Evolutionary conservation across 2,329 filamentous ascomycete species (phyloP).

Genomic region (Penicillium sp.): DNA sequence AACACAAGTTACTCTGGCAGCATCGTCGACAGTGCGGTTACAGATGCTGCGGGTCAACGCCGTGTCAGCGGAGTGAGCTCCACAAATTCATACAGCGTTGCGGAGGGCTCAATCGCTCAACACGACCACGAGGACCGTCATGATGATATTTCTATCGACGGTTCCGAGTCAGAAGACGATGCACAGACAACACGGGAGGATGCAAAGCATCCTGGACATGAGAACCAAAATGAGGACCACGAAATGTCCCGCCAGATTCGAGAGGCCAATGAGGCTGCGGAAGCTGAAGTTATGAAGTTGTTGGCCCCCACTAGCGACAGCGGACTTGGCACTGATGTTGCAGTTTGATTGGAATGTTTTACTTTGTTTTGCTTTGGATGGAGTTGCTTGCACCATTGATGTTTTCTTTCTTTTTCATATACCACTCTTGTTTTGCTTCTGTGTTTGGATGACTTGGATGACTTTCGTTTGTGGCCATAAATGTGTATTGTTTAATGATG

Average conservation of each 20-base stretch:
- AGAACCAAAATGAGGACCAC: constrained; percentile 16
- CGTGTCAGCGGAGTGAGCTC: constrained; percentile 42
- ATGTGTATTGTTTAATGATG: constrained; percentile 9
- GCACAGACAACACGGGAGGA: constrained; percentile 20
- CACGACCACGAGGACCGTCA: constrained; percentile 19
- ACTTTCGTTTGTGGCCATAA: constrained; percentile 8
- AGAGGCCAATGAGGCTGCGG: constrained; percentile 15
- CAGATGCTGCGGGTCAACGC: constrained; percentile 39
- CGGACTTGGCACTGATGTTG: constrained; percentile 28
- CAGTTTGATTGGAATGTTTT: constrained; percentile 5
- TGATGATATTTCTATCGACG: constrained; percentile 17
- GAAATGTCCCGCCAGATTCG: constrained; percentile 13
- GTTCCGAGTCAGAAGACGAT: constrained; percentile 21
- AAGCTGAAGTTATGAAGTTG: constrained; percentile 27
- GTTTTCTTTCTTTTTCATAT: constrained; percentile 23
- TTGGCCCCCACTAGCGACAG: constrained; percentile 31
- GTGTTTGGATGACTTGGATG: not conserved
- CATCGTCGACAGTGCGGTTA: constrained; percentile 41
- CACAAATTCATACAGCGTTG: constrained; percentile 30
- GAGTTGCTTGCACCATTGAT: constrained; percentile 5
- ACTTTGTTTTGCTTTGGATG: constrained; percentile 5
- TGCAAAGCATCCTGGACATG: constrained; percentile 5
- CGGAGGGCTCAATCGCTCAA: constrained; percentile 21
- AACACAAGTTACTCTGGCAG: constrained; percentile 35
- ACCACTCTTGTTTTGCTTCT: constrained; percentile 20